Percentiles rank a stretch among this genome's conserved stretches.
These are phyloP conservation scores for Trichoderma brevicompactum DNA, from an alignment of 2,329 filamentous ascomycete genomes.

Conservation along the genomic window DNA sequence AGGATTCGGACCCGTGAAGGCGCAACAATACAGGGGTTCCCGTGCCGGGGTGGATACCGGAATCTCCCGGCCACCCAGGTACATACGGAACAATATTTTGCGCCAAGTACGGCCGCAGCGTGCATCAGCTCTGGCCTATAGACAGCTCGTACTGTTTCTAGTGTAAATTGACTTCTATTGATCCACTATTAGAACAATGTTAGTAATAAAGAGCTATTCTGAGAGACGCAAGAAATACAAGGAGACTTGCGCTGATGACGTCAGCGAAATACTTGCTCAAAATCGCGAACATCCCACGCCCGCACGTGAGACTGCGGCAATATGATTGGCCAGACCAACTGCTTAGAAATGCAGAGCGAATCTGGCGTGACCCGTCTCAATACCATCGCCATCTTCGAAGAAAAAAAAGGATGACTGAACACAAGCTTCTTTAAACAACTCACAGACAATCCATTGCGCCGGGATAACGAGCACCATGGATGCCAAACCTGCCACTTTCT, in stretches of 20 bases:
- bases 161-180: no score
- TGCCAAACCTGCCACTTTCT: conserved; percentile 37
- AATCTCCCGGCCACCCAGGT: neutral
- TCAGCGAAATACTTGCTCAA: conserved; percentile 33
- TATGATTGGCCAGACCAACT: conserved; percentile 37
- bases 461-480: conserved; percentile 40
- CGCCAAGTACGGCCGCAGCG: neutral
- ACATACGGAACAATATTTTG: neutral
- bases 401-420: conserved; percentile 32
- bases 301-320: conserved; percentile 37
- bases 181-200: no score
- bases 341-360: conserved; percentile 40
- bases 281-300: conserved; percentile 34
- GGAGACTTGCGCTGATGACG: conserved; percentile 33
- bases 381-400: conserved; percentile 33
- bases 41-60: neutral
- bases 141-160: neutral
- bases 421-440: conserved; percentile 26
- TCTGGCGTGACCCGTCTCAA: conserved; percentile 26
- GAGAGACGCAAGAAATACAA: neutral
- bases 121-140: no score
- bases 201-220: no score
- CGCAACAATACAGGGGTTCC: conserved; percentile 1
- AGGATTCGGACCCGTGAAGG: neutral
- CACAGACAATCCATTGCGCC: conserved; percentile 24